These are phyloP conservation scores for Triticum turgidum DNA, from an alignment of 176 grass and related monocot genomes.

Conservation along the genomic window DNA sequence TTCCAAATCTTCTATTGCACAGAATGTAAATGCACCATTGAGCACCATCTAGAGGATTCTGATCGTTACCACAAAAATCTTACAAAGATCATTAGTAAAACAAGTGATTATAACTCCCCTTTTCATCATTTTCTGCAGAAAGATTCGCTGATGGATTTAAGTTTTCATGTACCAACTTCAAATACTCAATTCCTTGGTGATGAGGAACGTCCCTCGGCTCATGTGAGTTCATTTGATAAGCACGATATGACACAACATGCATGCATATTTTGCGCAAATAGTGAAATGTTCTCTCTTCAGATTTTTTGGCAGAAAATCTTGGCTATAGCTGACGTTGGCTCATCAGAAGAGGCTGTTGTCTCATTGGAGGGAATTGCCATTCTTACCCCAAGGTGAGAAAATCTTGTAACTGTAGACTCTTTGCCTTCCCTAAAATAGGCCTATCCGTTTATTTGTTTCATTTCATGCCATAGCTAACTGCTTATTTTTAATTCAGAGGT, in stretches of 20 bases:
- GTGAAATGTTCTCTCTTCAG: constrained; percentile 48
- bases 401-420: constrained; percentile 7
- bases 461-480: constrained; percentile 14
- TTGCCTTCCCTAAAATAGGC: neutral
- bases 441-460: neutral
- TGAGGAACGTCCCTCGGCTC: constrained; percentile 70
- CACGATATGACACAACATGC: neutral
- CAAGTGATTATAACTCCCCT: neutral
- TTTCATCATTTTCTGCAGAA: constrained; percentile 51
- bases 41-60: neutral
- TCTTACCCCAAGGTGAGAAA: constrained; percentile 82
- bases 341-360: constrained; percentile 79
- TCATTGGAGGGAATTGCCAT: constrained; percentile 95
- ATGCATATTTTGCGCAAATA: neutral
- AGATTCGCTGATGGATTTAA: constrained; percentile 93
- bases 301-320: constrained; percentile 70
- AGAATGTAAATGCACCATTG: neutral
- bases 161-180: constrained; percentile 82
- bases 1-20: neutral
- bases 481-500: constrained; percentile 51
- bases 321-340: constrained; percentile 57
- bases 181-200: constrained; percentile 87
- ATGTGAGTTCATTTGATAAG: constrained; percentile 44
- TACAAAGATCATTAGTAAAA: neutral
- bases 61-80: neutral